Percentiles rank a stretch among this genome's conserved stretches.
Evolutionary conservation across 106 monocot genomes (phyloP).

Genomic region (Acorus gramineus): DNA sequence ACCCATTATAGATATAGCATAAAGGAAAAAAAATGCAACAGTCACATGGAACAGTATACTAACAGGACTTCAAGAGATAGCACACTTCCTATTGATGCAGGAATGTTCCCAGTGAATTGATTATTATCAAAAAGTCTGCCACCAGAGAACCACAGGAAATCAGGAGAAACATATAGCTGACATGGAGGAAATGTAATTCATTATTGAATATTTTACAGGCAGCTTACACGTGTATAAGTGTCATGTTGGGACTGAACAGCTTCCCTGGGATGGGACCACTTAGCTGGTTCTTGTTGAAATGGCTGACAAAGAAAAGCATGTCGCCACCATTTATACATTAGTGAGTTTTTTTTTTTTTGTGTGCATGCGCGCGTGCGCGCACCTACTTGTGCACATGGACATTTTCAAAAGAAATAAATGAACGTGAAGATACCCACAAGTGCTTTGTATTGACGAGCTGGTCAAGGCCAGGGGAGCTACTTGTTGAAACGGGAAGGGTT

Average conservation of each 20-base stretch:
- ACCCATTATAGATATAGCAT: no score
- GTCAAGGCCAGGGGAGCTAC: slow-evolving; percentile 38
- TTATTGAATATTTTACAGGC: background rate
- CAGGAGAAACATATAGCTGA: background rate
- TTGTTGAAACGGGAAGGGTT: slow-evolving; percentile 34
- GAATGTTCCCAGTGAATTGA: slow-evolving; percentile 54
- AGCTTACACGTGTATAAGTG: slow-evolving; percentile 69
- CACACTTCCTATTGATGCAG: slow-evolving; percentile 41
- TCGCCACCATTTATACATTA: no score
- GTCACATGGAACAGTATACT: slow-evolving; percentile 14
- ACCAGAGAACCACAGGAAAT: background rate
- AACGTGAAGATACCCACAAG: slow-evolving; percentile 32
- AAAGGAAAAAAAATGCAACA: background rate
- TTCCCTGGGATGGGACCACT: slow-evolving; percentile 46
- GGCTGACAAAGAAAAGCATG: slow-evolving; percentile 26
- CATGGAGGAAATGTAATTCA: no score
- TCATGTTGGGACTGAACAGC: slow-evolving; percentile 55
- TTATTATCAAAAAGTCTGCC: slow-evolving; percentile 70
- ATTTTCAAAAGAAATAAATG: background rate
- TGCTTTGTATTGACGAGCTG: slow-evolving; percentile 45
- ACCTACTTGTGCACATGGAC: no score
- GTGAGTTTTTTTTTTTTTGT: no score
- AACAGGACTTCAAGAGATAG: slow-evolving; percentile 52
- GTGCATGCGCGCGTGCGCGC: no score
- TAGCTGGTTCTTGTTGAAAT: slow-evolving; percentile 79